Conservation (phyloP, 768 basidiomycete species). For the Lactarius sanguifluus region DNA sequence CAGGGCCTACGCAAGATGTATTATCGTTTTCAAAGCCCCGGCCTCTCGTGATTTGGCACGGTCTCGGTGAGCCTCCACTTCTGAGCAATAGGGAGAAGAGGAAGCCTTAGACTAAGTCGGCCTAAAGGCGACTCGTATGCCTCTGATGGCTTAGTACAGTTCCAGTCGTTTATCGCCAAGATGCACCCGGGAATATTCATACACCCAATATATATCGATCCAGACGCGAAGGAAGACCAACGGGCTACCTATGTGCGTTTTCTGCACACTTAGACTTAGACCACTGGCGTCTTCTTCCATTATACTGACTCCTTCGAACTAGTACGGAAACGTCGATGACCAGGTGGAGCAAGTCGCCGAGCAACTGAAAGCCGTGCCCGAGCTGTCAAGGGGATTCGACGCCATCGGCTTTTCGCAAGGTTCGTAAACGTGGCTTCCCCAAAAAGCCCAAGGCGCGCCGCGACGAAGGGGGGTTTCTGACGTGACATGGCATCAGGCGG, state of each 20-base stretch:
- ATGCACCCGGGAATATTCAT: constrained; percentile 76
- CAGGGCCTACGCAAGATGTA: constrained; percentile 21
- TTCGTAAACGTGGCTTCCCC: constrained; percentile 19
- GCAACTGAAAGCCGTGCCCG: constrained; percentile 62
- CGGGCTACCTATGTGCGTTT: constrained; percentile 69
- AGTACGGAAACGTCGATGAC: constrained; percentile 79
- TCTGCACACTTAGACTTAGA: not conserved
- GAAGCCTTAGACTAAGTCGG: not conserved
- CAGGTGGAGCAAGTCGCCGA: constrained; percentile 65
- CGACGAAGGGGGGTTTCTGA: not conserved
- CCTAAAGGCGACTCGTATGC: constrained; percentile 66
- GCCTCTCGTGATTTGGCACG: constrained; percentile 78
- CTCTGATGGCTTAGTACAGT: constrained; percentile 71
- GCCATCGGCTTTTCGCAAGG: constrained; percentile 90
- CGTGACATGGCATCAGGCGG: constrained; percentile 49
- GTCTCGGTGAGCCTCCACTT: constrained; percentile 45
- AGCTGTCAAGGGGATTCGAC: constrained; percentile 73
- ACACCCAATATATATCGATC: constrained; percentile 68
- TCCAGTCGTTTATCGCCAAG: constrained; percentile 54
- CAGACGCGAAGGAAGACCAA: constrained; percentile 60
- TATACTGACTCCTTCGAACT: not conserved
- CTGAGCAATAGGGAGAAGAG: not conserved
- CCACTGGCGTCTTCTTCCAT: not conserved
- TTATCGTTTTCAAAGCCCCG: constrained; percentile 33
- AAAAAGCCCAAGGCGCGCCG: too few relatives aligned